Conservation (phyloP, 1,284 basidiomycete species). For the Trametes hirsuta region DNA sequence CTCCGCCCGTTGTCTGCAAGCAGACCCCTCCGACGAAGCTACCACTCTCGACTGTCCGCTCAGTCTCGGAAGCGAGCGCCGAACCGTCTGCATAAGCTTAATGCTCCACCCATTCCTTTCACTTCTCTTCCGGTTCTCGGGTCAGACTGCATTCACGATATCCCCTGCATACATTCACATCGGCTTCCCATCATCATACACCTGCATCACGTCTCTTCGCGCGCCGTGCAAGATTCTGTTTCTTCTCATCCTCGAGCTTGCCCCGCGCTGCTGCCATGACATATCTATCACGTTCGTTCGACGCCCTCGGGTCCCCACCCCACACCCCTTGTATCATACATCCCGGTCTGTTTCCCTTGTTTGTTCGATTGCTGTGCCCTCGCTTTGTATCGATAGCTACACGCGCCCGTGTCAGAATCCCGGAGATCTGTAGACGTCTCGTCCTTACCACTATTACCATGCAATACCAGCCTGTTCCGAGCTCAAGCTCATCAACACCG, state of each 20-base stretch:
- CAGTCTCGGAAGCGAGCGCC: not conserved
- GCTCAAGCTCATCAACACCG: not conserved
- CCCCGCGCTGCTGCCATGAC: not conserved
- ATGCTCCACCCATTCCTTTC: not conserved
- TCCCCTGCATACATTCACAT: not conserved
- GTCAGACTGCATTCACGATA: not conserved
- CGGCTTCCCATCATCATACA: not conserved
- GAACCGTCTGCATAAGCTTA: not conserved
- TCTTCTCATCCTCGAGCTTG: not conserved
- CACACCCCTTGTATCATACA: constrained; percentile 6
- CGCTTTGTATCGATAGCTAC: constrained; percentile 16
- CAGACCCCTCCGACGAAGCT: constrained; percentile 15
- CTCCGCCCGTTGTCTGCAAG: constrained; percentile 15
- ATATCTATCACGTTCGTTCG: not conserved
- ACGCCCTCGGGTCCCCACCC: not conserved
- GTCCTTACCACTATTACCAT: not conserved
- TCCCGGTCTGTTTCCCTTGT: not conserved
- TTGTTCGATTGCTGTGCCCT: not conserved
- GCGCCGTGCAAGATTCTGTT: not conserved
- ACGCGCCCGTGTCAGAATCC: constrained; percentile 3
- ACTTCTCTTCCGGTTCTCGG: not conserved
- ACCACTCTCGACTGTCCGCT: not conserved
- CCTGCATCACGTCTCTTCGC: not conserved
- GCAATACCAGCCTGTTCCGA: not conserved
- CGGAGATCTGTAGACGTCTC: not conserved